These are phyloP conservation scores for Tremella yokohamensis DNA, from an alignment of 768 basidiomycete species.

Conservation along the genomic window DNA sequence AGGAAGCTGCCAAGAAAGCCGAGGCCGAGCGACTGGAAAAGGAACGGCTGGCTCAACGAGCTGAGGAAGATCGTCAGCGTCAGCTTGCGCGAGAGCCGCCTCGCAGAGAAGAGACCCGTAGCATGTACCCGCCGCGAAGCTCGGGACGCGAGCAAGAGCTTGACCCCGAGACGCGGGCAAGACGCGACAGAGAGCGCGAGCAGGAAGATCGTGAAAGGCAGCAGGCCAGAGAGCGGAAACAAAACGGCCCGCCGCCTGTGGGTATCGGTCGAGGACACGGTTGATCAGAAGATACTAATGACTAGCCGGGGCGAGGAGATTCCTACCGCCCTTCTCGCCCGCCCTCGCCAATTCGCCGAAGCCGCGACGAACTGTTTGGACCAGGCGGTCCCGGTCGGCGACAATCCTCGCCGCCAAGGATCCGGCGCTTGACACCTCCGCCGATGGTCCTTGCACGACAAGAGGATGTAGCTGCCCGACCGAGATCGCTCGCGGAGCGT, in stretches of 20 bases:
- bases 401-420: not conserved
- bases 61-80: too few species aligned
- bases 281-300: not conserved
- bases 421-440: not conserved
- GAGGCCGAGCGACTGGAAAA: not conserved
- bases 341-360: not conserved
- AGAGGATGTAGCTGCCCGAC: not conserved
- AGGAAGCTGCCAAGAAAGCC: constrained; percentile 2
- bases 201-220: too few species aligned
- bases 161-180: too few species aligned
- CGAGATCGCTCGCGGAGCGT: not conserved
- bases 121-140: too few species aligned
- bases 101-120: too few species aligned
- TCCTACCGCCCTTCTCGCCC: not conserved
- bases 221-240: too few species aligned
- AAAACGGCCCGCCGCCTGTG: too few species aligned
- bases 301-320: not conserved
- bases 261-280: too few species aligned
- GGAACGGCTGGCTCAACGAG: not conserved
- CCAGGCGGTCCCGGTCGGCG: not conserved
- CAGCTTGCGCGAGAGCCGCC: too few species aligned
- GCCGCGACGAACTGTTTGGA: not conserved
- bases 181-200: too few species aligned
- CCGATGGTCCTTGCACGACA: not conserved
- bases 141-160: too few species aligned